Base-by-base conservation (phyloP, 176 grass and related monocot species). In the Bonia amplexicaulis region DNA sequence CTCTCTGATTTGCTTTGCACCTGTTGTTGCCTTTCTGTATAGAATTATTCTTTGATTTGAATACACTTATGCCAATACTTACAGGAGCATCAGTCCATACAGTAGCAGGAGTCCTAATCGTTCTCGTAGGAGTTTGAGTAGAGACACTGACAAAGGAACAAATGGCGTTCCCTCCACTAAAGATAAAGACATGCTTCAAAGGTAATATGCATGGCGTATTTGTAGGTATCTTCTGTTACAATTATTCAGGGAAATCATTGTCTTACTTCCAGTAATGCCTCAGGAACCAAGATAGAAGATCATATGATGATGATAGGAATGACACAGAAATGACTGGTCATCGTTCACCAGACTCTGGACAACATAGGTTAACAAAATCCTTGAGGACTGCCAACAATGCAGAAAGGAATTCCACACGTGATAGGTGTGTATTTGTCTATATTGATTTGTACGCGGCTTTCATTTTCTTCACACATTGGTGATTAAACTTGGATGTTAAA, bases 81-180 rank as follows among this genome's bases (percentile, higher is more conserved):
- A n/a, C n/a, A 92, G 93, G 84, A 90, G 86, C 77, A 75, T 25
- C 27, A 96, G 90, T 89, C 93, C 90, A 51, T 39, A 82, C 71
- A 75, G 12, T 29, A 75, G 31, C 31, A 75, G 26, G 62, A 98
- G 96, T 73, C 91, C 95, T 46, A 67, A 90, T 82, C 89, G 13
- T 26, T 77, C 88, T 64, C 73, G n/a, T 66, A 72, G 85, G 68
- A 93, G 71, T 82, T 69, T 17, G 60, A 95, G 85, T 81, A 90
- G 85, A 61, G 90, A 94, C 27, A 66, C 39, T 22, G 85, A 90
- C 52, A 90, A 84, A 44, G 85, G 61, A 72, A 88, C 74, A 27
- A 91, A 92, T 66, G 89, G 87, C 5, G 37, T 46, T 13, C 66
- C 42, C 16, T 69, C 77, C 71, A 83, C 45, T 71, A 90, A 41